Conservation (phyloP, 768 basidiomycete species). For the Pulveroboletus sp. region DNA sequence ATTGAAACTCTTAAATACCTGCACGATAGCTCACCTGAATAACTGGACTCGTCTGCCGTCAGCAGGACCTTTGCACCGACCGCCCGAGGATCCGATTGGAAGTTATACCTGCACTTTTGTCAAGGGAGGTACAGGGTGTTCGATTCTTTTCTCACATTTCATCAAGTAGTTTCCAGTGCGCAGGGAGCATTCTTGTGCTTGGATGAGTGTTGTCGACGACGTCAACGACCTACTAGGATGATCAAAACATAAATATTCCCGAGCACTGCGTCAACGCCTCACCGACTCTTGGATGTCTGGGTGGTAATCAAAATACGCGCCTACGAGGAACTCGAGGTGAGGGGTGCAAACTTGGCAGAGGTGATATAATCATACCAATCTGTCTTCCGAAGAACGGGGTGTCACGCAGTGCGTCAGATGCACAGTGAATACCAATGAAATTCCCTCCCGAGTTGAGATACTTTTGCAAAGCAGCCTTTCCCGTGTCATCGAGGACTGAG, state of each 20-base stretch:
- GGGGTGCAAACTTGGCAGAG: neutral
- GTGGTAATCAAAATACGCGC: conserved; percentile 71
- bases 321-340: conserved; percentile 24
- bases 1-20: neutral
- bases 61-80: conserved; percentile 61
- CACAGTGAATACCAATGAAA: conserved; percentile 65
- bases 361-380: conserved; percentile 38
- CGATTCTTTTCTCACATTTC: conserved; percentile 47
- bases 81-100: conserved; percentile 62
- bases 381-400: conserved; percentile 53
- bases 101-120: conserved; percentile 52
- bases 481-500: conserved; percentile 51
- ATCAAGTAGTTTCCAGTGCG: conserved; percentile 48
- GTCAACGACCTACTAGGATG: conserved; percentile 45
- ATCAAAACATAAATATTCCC: neutral
- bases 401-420: conserved; percentile 55
- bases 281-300: conserved; percentile 62
- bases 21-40: conserved; percentile 42
- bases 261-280: conserved; percentile 15
- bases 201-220: conserved; percentile 57
- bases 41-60: conserved; percentile 61
- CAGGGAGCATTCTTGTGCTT: conserved; percentile 51
- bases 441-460: conserved; percentile 68
- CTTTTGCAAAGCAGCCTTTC: conserved; percentile 56
- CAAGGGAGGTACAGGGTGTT: conserved; percentile 5